A percentile compares a stretch with the other conserved stretches of the same genome.
Conservation (phyloP, 495 filamentous ascomycete species). For the Amorphotheca resinae region DNA sequence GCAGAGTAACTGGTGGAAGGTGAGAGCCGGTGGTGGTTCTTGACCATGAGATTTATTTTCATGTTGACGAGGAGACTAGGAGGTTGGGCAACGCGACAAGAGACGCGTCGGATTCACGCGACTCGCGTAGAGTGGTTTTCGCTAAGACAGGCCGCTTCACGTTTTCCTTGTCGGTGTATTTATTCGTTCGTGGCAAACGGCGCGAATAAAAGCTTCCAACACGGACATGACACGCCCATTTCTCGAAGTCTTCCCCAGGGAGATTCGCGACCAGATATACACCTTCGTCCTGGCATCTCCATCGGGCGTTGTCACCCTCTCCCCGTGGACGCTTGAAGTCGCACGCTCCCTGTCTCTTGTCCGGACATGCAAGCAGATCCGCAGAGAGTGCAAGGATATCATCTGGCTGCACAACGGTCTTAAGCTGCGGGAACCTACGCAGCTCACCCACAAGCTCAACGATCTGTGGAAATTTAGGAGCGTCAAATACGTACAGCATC, state of each 20-base stretch:
- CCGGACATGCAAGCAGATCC: conserved; percentile 17
- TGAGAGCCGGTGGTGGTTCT: conserved; percentile 3
- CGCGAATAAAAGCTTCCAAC: background rate
- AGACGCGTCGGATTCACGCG: conserved; percentile 12
- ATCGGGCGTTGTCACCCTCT: conserved; percentile 10
- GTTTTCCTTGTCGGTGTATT: too few relatives aligned
- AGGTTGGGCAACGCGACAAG: conserved; percentile 13
- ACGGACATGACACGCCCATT: conserved; percentile 7
- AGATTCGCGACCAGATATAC: conserved; percentile 21
- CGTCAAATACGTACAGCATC: conserved; percentile 5
- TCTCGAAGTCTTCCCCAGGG: conserved; percentile 16
- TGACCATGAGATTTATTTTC: conserved; percentile 1
- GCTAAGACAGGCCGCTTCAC: background rate
- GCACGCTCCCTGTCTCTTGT: conserved; percentile 16
- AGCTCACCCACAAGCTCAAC: conserved; percentile 9
- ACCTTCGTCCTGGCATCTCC: conserved; percentile 13
- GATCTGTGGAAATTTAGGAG: background rate
- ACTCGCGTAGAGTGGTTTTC: conserved; percentile 18
- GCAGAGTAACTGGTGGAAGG: conserved; percentile 11
- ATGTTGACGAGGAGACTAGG: conserved; percentile 1
- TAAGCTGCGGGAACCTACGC: conserved; percentile 5
- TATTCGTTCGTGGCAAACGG: background rate
- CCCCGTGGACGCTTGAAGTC: conserved; percentile 17
- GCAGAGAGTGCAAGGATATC: conserved; percentile 19
- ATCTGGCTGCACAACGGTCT: conserved; percentile 17